Percentiles rank a stretch among this genome's conserved stretches.
Evolutionary conservation across 805 yeast species (phyloP).

Genomic region (Candida vaughaniae): DNA sequence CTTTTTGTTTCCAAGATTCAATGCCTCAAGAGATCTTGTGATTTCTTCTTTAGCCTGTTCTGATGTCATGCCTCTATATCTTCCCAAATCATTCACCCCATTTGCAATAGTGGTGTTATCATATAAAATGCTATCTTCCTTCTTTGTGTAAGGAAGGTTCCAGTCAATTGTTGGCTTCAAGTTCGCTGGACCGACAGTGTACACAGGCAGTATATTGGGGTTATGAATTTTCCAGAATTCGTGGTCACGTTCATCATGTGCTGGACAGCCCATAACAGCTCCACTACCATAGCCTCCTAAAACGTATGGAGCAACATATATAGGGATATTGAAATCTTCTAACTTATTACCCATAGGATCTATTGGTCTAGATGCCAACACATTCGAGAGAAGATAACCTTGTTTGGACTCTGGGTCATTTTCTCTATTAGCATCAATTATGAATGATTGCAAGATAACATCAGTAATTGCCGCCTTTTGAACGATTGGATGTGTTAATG

Average conservation of each 20-base stretch:
- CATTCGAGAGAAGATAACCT: conserved; percentile 53
- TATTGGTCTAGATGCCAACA: conserved; percentile 62
- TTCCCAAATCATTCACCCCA: conserved; percentile 30
- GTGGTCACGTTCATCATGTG: conserved; percentile 81
- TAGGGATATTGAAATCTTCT: conserved; percentile 49
- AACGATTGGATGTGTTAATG: conserved; percentile 68
- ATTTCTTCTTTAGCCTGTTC: conserved; percentile 53
- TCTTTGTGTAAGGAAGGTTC: conserved; percentile 48
- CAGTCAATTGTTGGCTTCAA: conserved; percentile 21
- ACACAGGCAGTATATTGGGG: conserved; percentile 41
- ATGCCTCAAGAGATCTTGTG: conserved; percentile 36
- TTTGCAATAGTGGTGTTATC: conserved; percentile 23
- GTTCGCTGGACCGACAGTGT: conserved; percentile 45
- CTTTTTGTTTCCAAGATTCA: conserved; percentile 44
- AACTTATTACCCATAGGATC: conserved; percentile 23
- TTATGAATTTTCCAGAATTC: conserved; percentile 73
- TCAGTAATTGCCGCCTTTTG: conserved; percentile 36
- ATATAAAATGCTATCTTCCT: conserved; percentile 39
- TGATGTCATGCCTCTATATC: conserved; percentile 48
- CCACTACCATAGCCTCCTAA: conserved; percentile 82
- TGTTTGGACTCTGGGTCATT: conserved; percentile 45
- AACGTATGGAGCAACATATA: conserved; percentile 90
- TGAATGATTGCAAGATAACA: conserved; percentile 43
- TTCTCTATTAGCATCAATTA: conserved; percentile 36
- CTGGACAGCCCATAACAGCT: conserved; percentile 98